Percentiles rank a stretch among this genome's conserved stretches.
Evolutionary conservation across 768 basidiomycete species (phyloP).

Genomic region (Chlorophyllum brunneum): DNA sequence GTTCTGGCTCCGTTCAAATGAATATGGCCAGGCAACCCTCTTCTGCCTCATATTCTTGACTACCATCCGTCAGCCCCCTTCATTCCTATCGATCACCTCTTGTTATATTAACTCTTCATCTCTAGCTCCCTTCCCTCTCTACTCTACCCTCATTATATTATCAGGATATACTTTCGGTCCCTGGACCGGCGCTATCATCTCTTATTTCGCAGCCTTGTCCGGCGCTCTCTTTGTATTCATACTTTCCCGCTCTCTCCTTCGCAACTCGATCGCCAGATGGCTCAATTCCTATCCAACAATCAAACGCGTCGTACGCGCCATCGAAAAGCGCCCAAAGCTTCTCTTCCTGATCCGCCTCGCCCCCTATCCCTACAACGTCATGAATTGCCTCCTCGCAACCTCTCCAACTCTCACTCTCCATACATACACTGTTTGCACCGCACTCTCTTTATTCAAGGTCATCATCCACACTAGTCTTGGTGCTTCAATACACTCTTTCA

Average conservation of each 20-base stretch:
- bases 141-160: conserved; percentile 89
- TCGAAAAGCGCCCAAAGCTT: conserved; percentile 83
- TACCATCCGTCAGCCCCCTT: conserved; percentile 70
- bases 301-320: conserved; percentile 78
- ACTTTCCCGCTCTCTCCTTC: conserved; percentile 71
- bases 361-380: conserved; percentile 92
- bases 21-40: conserved; percentile 74
- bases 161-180: conserved; percentile 90
- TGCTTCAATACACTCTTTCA: conserved; percentile 81
- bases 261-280: conserved; percentile 67
- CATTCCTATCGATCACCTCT: background rate
- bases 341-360: conserved; percentile 90
- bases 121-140: conserved; percentile 83
- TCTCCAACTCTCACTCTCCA: conserved; percentile 75
- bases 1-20: conserved; percentile 69
- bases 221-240: conserved; percentile 85
- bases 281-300: conserved; percentile 67
- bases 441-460: conserved; percentile 83
- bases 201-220: conserved; percentile 79
- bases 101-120: background rate
- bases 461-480: conserved; percentile 90
- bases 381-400: conserved; percentile 91
- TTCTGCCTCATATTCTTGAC: conserved; percentile 83
- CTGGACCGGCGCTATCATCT: conserved; percentile 80
- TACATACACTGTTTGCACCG: conserved; percentile 79